Percentiles rank a stretch among this genome's conserved stretches.
phyloP scores from a whole-genome alignment of 163 green algal species.

The Coccomyxa subellipsoidea region DNA sequence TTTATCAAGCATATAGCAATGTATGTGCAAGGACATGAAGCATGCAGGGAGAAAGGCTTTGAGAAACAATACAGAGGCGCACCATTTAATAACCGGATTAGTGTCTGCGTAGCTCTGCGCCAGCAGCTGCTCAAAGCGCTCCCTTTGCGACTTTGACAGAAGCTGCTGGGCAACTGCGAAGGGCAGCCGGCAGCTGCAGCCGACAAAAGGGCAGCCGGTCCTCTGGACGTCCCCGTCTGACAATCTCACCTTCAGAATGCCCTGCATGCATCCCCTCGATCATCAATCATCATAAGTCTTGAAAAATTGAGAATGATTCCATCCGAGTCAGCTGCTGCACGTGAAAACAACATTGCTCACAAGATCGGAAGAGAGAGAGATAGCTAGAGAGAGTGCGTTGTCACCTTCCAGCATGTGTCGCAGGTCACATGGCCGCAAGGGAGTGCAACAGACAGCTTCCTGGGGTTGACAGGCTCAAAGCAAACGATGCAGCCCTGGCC shows the following conservation, averaged over 20 bases:
- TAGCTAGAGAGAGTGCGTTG: too few species aligned
- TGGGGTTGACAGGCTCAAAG: conserved; percentile 15
- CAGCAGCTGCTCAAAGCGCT: conserved; percentile 15
- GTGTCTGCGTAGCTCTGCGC: conserved; percentile 14
- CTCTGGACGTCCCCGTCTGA: conserved; percentile 25
- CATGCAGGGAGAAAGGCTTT: too few species aligned
- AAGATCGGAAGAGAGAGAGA: too few species aligned
- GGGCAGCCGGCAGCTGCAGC: conserved; percentile 17
- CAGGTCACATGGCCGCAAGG: conserved; percentile 24
- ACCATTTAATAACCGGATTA: neutral
- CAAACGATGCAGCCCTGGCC: conserved; percentile 19
- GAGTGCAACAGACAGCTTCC: conserved; percentile 1
- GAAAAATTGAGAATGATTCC: too few species aligned
- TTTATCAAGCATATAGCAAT: neutral
- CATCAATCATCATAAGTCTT: neutral
- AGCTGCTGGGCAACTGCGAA: neutral
- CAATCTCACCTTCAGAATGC: conserved; percentile 18
- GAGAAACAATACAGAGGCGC: neutral
- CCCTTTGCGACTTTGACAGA: neutral
- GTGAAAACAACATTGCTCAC: too few species aligned
- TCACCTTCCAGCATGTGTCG: conserved; percentile 19
- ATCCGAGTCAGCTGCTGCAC: too few species aligned
- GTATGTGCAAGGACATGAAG: too few species aligned
- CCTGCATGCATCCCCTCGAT: neutral
- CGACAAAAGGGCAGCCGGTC: conserved; percentile 10